Percentiles rank a stretch among this genome's conserved stretches.
Conservation (phyloP, 495 filamentous ascomycete species). For the Hyaloscypha hepaticicola region DNA sequence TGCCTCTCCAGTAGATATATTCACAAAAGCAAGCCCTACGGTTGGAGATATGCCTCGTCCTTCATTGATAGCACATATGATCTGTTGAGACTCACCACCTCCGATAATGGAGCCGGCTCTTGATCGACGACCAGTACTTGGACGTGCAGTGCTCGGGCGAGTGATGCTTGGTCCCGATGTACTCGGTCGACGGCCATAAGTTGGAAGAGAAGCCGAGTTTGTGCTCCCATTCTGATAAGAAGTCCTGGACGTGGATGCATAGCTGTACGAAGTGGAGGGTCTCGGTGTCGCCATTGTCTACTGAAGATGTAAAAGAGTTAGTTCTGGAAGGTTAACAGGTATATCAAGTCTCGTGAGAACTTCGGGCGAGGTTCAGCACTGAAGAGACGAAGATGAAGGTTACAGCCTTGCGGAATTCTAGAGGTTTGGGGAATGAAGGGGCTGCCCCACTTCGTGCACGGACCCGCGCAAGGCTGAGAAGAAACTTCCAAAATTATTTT, state of each 20-base stretch:
- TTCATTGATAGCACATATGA: conserved; percentile 91
- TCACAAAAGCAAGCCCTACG: conserved; percentile 88
- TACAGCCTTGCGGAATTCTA: background rate
- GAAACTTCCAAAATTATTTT: conserved; percentile 29
- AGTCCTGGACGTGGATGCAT: conserved; percentile 34
- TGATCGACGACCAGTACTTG: conserved; percentile 57
- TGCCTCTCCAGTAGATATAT: conserved; percentile 76
- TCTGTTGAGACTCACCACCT: conserved; percentile 58
- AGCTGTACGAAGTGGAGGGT: conserved; percentile 39
- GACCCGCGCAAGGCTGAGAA: conserved; percentile 26
- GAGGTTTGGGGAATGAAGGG: conserved; percentile 5
- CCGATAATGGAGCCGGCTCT: conserved; percentile 62
- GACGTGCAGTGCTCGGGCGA: conserved; percentile 30
- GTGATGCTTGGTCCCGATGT: conserved; percentile 17
- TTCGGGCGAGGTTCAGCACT: background rate
- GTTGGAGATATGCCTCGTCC: conserved; percentile 79
- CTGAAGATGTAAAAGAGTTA: background rate
- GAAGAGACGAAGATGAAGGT: background rate
- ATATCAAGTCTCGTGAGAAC: conserved; percentile 5
- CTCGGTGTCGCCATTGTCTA: conserved; percentile 23
- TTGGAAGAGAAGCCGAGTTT: conserved; percentile 25
- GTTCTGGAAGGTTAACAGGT: conserved; percentile 3
- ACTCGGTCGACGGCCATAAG: conserved; percentile 24
- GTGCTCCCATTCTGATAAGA: conserved; percentile 30
- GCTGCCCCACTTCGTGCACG: conserved; percentile 10